These are phyloP conservation scores for Saturnispora bothae DNA, from an alignment of 805 yeast species.

Conservation along the genomic window DNA sequence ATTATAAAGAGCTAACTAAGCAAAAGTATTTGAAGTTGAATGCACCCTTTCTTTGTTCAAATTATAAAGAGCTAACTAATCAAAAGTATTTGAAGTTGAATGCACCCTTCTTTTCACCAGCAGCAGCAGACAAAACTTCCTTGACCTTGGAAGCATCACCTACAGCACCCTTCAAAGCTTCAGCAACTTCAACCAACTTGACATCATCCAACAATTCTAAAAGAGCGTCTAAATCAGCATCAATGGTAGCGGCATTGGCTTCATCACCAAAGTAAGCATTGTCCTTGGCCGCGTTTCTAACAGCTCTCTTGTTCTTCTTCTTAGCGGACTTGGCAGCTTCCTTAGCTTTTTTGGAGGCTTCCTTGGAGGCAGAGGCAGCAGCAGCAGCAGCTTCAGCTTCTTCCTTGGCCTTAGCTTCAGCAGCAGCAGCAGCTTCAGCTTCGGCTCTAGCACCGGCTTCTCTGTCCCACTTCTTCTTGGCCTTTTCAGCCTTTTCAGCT, in stretches of 20 bases:
- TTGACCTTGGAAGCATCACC: conserved; percentile 42
- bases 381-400: conserved; percentile 80
- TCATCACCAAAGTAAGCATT: conserved; percentile 77
- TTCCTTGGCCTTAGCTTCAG: conserved; percentile 75
- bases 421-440: conserved; percentile 76
- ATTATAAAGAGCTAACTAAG: too few relatives aligned
- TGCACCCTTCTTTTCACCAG: conserved; percentile 28
- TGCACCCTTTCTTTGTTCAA: too few relatives aligned
- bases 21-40: too few relatives aligned
- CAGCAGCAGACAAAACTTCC: conserved; percentile 44
- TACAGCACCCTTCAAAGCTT: conserved; percentile 45
- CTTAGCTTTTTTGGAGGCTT: conserved; percentile 68
- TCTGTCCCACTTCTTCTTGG: conserved; percentile 90
- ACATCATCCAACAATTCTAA: conserved; percentile 74
- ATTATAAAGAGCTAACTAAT: too few relatives aligned
- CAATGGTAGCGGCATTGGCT: conserved; percentile 53
- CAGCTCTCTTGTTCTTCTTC: conserved; percentile 58
- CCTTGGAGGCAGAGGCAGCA: conserved; percentile 50
- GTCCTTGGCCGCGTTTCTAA: conserved; percentile 78
- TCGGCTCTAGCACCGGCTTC: conserved; percentile 85
- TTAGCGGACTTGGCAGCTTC: conserved; percentile 95
- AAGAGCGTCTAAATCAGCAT: conserved; percentile 69
- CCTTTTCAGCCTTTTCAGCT: conserved; percentile 90
- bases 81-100: conserved; percentile 12
- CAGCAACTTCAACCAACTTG: conserved; percentile 66